Evolutionary conservation across 805 yeast species (phyloP).

Genomic region (Yarrowia yakushimensis): DNA sequence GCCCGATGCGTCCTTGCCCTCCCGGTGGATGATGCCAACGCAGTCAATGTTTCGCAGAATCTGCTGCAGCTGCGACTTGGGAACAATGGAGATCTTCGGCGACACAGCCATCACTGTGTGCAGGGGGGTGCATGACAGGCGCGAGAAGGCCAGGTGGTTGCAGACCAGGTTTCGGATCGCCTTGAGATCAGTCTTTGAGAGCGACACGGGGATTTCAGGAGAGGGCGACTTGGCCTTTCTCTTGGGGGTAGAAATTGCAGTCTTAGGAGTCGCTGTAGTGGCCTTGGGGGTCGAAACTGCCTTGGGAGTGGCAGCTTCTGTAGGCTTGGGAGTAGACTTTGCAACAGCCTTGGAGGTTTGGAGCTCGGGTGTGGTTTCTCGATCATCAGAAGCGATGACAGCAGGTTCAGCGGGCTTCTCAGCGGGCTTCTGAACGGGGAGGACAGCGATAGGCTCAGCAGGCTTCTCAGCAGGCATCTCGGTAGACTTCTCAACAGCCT

Average conservation of each 20-base stretch:
- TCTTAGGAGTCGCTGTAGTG: too few relatives aligned
- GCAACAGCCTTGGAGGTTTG: neutral
- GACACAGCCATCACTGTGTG: constrained; percentile 56
- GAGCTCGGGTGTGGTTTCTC: constrained; percentile 1
- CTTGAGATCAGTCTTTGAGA: constrained; percentile 33
- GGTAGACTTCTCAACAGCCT: neutral
- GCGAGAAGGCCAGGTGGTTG: constrained; percentile 86
- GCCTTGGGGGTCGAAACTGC: neutral
- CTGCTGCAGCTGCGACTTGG: constrained; percentile 41
- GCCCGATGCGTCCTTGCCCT: constrained; percentile 96
- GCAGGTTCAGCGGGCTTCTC: neutral
- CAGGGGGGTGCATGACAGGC: constrained; percentile 85
- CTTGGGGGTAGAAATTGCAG: neutral
- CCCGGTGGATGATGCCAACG: constrained; percentile 83
- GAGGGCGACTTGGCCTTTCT: neutral
- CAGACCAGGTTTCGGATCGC: constrained; percentile 63
- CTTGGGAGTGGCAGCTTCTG: neutral
- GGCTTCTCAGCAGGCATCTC: neutral
- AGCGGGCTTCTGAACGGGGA: too few relatives aligned
- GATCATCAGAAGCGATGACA: neutral
- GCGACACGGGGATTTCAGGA: constrained; percentile 3
- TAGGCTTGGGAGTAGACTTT: neutral
- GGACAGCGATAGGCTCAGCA: neutral
- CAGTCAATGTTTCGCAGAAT: constrained; percentile 50
- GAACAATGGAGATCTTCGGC: constrained; percentile 29